phyloP scores from a whole-genome alignment of 208 protist species.

The Wallacemonas sp. region DNA sequence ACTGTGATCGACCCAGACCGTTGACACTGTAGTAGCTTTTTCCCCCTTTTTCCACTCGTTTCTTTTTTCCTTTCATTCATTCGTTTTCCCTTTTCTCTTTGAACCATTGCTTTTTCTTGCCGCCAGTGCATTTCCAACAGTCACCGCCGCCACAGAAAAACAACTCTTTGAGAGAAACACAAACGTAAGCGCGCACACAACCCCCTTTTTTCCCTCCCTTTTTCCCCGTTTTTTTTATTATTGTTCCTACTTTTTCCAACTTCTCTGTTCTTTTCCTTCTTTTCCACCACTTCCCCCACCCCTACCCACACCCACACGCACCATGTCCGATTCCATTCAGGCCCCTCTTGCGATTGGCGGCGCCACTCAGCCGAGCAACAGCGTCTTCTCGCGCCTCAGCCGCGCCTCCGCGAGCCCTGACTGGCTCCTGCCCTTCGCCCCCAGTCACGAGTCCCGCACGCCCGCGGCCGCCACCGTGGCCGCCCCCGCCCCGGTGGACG shows the following conservation, averaged over 20 bases:
- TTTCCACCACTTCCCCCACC: neutral
- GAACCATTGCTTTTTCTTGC: neutral
- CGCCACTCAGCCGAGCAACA: conserved; percentile 5
- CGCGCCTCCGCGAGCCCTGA: conserved; percentile 53
- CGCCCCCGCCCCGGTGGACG: conserved; percentile 24
- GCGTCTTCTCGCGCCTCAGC: conserved; percentile 45
- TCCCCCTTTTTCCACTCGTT: neutral
- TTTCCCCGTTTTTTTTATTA: conserved; percentile 20
- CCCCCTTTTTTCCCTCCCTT: too few relatives aligned
- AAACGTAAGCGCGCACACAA: too few relatives aligned
- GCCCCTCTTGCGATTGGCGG: conserved; percentile 10
- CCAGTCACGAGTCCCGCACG: conserved; percentile 17
- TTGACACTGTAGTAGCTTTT: neutral
- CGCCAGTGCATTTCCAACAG: too few relatives aligned
- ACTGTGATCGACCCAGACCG: neutral
- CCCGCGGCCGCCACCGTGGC: conserved; percentile 18
- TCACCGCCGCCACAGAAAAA: too few relatives aligned
- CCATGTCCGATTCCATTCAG: neutral
- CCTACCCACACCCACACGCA: neutral
- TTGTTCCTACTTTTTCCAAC: neutral
- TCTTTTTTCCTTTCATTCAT: conserved; percentile 7
- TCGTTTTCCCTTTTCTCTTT: neutral
- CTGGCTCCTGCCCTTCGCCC: conserved; percentile 57
- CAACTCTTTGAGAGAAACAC: too few relatives aligned
- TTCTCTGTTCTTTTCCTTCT: neutral